Base-by-base conservation (phyloP, 352 stramenopile species). In the Plasmopara viticola region DNA sequence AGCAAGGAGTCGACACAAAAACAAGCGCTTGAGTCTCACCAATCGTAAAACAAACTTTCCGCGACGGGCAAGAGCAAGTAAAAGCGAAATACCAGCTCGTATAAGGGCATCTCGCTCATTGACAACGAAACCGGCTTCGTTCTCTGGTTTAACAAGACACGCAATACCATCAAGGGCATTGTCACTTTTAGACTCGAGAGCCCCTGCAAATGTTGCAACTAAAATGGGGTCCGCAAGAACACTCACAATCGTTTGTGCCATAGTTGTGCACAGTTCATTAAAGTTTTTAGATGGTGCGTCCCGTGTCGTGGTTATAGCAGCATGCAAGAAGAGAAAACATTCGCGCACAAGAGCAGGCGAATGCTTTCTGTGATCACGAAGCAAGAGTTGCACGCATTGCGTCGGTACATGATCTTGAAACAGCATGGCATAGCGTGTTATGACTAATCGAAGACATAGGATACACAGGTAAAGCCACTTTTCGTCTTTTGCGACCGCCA, bases 401-500 rank as follows among this genome's bases (percentile, higher is more conserved):
- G 62, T 84, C 0, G 83, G 80, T 9, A 94, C 50, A 55, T 90
- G 78, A 0, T 80, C 80, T 48, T 90, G 74, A 57, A 94, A 82
- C 4, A 81, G 58, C 77, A 90, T 91, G 0, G 80, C 78, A 44
- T 94, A 87, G 5, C 83, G 80, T 34, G 69, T 73, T 38, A 91
- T 78, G 33, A 86, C 55, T 13, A 94, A 45, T 0, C 83, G 72
- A 14, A 94, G 61, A 28, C 83, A 91, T 15, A 72, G 73, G 9
- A 88, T 59, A 44, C 78, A 91, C 18, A 78, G 38, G 3, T 84
- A 51, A 20, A 71, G 70, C 63, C 80, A 85, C 20, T 66, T 53
- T n/a, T 77, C 59, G 44, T 90, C 63, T n/a, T 66, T 35, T 31
- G 91, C 80, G 2, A 88, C 60, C 7, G 71, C 66, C 7, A 94